Evolutionary conservation across 176 grass and related monocot genomes (phyloP), one percentile per base, ranked within the genome.

Genomic region (Rhynchospora tenuis): DNA sequence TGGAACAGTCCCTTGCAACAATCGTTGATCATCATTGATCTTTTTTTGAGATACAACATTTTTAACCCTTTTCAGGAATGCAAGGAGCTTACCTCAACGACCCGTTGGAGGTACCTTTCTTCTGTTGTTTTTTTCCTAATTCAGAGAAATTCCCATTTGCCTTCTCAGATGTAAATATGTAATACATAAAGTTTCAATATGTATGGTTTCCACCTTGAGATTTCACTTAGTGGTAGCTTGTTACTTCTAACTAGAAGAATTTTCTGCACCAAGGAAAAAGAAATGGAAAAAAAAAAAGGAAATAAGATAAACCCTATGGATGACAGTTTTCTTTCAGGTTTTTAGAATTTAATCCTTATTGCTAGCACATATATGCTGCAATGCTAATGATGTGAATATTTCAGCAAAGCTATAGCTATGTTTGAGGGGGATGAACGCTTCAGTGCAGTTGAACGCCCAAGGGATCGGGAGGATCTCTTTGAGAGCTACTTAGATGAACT

Each of bases 391-490:
- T 77, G 50, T 81, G 10, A 63, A 82, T 82, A 54, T 82, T 82
- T 82, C 88, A 99, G 96, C 86, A 99, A 99, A 93, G 93, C 93
- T 22, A 87, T 92, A 85, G 89, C 83, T 81, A 93, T 95, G 89
- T 95, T 99, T 86, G 93, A 95, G 74, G 85, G 84, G 51, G 93
- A 92, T 86, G 88, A 90, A 73, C 73, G 93, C 64, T 95, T 95
- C 45, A 86, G 55, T 89, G 90, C 90, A 20, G 88, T 95, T 68
- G 93, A 95, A 24, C 90, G 93, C 64, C 20, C 88, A 44, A 95
- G 88, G 88, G 96, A 99, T 15, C 93, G 93, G 63, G 96, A 99
- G 86, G 93, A 99, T 86, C 86, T 99, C 70, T 99, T 93, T 88
- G 96, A 99, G 83, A 92, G 80, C 61, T 99, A 99, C 90, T 56